Percentiles rank a stretch among this genome's conserved stretches.
Conservation (phyloP, 345 rosid genomes). For the Corchorus olitorius region DNA sequence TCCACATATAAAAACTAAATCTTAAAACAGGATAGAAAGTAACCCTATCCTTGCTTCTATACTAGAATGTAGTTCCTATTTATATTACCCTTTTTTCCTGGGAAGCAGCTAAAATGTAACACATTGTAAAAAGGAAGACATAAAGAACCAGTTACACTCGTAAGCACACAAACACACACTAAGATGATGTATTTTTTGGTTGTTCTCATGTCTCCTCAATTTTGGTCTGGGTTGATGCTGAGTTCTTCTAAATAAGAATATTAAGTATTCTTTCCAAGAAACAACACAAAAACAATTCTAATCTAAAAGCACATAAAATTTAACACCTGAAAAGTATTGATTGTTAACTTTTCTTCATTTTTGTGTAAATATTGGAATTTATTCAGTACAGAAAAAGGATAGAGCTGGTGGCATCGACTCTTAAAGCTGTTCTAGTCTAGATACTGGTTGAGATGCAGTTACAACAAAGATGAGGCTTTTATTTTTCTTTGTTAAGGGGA, state of each 20-base stretch:
- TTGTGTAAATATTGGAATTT: neutral
- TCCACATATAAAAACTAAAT: conserved; percentile 51
- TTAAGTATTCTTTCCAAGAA: neutral
- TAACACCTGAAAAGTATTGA: neutral
- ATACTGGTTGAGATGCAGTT: neutral
- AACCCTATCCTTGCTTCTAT: neutral
- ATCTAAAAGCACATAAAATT: neutral
- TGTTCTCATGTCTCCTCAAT: neutral
- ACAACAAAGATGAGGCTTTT: neutral
- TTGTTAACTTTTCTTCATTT: neutral
- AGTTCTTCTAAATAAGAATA: neutral
- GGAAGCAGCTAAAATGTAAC: conserved; percentile 2
- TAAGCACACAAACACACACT: neutral
- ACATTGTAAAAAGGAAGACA: neutral
- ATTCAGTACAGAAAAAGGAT: neutral
- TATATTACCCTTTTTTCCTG: neutral
- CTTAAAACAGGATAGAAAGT: conserved; percentile 33
- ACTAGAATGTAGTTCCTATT: neutral
- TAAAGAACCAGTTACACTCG: neutral
- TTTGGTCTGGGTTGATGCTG: neutral
- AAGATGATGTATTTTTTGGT: neutral
- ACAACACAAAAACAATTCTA: neutral
- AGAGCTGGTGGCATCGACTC: neutral
- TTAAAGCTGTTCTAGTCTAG: neutral
- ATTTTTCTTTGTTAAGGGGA: neutral